Evolutionary conservation across 805 yeast genomes (phyloP), one percentile per base, ranked within the genome.

Genomic region (Cyberlindnera veronae): DNA sequence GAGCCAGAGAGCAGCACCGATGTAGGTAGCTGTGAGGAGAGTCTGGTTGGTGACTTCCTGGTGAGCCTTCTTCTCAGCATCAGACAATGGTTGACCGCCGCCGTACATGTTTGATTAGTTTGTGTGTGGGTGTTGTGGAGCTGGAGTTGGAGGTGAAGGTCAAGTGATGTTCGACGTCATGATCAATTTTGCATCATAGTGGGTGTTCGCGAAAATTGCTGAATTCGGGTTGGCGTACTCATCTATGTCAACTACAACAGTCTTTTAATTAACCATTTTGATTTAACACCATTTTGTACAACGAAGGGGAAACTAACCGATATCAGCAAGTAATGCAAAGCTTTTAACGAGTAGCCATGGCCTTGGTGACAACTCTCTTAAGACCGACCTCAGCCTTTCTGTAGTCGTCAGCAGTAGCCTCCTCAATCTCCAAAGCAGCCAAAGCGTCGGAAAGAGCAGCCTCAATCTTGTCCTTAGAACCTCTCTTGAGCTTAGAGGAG

Each of bases 341-440:
- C n/a, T n/a, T n/a, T 41, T 84, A 85, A 81, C 96, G 96, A 72
- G 96, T 79, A 62, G 96, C 85, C 89, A 90, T 86, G 71, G 97
- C 97, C 81, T 89, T 91, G 80, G 96, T 91, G 71, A 91, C 97
- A 67, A 91, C 96, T 76, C 99, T 87, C 89, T 93, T 93, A 72
- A 93, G 86, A 72, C 89, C 83, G 71, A 93, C 88, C 81, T 93
- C 98, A 67, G 99, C 98, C 84, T 88, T 93, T 84, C 98, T 87
- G 79, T 76, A 81, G 74, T 90, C 97, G 67, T 93, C 99, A 69
- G 96, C 91, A 62, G 95, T 65, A 49, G 96, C 79, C 60, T 93
- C 98, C 78, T 91, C 96, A 55, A 93, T 76, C 77, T 90, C 96
- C 67, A 91, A 84, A 70, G 97, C 90, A 64, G 95, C 95, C 76